Percentiles rank a stretch among this genome's conserved stretches.
Conservation (phyloP, 2,329 filamentous ascomycete species). For the Aspergillus eucalypticola region DNA sequence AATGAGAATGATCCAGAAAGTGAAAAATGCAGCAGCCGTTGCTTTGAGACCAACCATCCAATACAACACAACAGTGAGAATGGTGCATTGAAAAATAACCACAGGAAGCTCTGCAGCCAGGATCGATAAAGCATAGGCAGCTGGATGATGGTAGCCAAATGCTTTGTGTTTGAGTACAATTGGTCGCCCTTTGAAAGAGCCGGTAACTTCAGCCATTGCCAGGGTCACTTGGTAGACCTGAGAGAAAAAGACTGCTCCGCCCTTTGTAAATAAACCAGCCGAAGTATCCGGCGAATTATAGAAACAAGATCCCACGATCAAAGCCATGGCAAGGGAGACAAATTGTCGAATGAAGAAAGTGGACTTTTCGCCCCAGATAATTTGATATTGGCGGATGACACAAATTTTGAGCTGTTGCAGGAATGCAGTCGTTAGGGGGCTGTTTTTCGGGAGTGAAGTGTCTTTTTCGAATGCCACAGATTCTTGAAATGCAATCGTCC, state of each 20-base stretch:
- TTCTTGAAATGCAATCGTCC: conserved; percentile 56
- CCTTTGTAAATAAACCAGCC: conserved; percentile 62
- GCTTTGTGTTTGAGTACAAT: conserved; percentile 59
- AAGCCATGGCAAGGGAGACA: conserved; percentile 57
- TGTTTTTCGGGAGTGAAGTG: conserved; percentile 53
- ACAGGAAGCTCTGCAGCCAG: conserved; percentile 52
- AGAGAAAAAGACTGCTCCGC: conserved; percentile 63
- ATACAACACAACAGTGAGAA: conserved; percentile 60
- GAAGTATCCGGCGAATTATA: conserved; percentile 62
- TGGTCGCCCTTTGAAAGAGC: conserved; percentile 60
- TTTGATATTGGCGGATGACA: conserved; percentile 62
- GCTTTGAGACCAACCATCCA: conserved; percentile 61
- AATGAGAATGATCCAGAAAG: conserved; percentile 56
- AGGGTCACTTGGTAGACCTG: conserved; percentile 62
- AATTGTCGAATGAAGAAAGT: conserved; percentile 64
- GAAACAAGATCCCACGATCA: conserved; percentile 67
- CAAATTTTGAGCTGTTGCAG: conserved; percentile 56
- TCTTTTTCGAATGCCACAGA: conserved; percentile 57
- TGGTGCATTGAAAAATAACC: conserved; percentile 58
- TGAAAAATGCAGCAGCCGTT: conserved; percentile 59
- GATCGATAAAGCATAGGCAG: conserved; percentile 38
- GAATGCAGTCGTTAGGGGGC: conserved; percentile 58
- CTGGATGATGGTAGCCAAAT: conserved; percentile 59
- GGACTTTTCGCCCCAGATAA: conserved; percentile 63
- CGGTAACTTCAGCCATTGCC: conserved; percentile 65